Evolutionary conservation across 495 filamentous ascomycete species (phyloP), one percentile per base, ranked within the genome.

Genomic region (Chaetomium cochliodes): DNA sequence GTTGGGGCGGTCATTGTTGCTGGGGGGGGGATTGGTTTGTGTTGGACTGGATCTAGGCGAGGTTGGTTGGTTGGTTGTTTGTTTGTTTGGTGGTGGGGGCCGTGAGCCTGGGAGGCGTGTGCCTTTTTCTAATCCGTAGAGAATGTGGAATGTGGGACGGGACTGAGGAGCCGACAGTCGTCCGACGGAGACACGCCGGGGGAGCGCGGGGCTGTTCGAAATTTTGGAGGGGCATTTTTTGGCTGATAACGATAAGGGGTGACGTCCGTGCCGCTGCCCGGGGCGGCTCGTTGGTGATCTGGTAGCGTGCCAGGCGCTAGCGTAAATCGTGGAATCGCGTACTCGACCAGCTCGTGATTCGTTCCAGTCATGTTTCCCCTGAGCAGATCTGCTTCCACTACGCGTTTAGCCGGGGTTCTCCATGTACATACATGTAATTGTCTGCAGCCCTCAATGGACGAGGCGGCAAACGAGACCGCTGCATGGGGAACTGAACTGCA

Each of bases 201-300:
- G 15, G 51, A 41, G 33, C 39, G 54, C 55, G 60, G 54, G 65
- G 68, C 58, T 11, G 39, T 51, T 51, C 6, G 62, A 70, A 55
- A 63, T 65, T 67, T 65, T 64, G 68, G 60, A 63, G 65, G 65
- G 65, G 62, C 58, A 50, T 8, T 54, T 25, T 25, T 20, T 15
- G n/a, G 33, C 4, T 23, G 66, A 68, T 68, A 61, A 58, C 41
- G 62, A 68, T 68, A 65, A 65, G 26, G 25, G 15, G n/a, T 2
- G 23, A 13, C n/a, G n/a, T n/a, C n/a, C n/a, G n/a, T n/a, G n/a
- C n/a, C n/a, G n/a, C n/a, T n/a, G n/a, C n/a, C n/a, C n/a, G n/a
- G n/a, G n/a, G n/a, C n/a, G 33, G 33, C 33, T 37, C 8, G 33
- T 37, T 37, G 33, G 33, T 37, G 33, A 37, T 37, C 5, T 37